A percentile compares a stretch with the other conserved stretches of the same genome.
Conservation (phyloP, 108 stramenopile genomes). For the Cyclostephanos invisitatus region DNA sequence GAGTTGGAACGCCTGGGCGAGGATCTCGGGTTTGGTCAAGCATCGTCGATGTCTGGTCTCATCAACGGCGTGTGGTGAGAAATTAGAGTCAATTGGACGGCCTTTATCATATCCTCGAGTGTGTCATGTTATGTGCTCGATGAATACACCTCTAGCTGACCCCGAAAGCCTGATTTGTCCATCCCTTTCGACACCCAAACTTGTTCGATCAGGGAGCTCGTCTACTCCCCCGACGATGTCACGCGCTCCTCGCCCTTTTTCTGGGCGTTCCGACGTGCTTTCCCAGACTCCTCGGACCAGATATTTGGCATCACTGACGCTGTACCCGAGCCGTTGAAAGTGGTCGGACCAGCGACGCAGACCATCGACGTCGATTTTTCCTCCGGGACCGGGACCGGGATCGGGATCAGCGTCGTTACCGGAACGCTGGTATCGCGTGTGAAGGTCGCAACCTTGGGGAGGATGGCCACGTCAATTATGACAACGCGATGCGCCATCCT, state of each 20-base stretch:
- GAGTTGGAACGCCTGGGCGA: slow-evolving; percentile 39
- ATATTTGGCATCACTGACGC: slow-evolving; percentile 82
- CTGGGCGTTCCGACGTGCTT: slow-evolving; percentile 84
- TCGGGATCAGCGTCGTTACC: slow-evolving; percentile 17
- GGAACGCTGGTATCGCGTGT: slow-evolving; percentile 76
- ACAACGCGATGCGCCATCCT: slow-evolving; percentile 70
- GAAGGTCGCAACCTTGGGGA: slow-evolving; percentile 81
- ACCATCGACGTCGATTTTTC: slow-evolving; percentile 58
- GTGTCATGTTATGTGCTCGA: too few species aligned
- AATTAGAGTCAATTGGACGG: neutral
- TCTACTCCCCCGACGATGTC: slow-evolving; percentile 79
- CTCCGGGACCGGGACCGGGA: slow-evolving; percentile 33
- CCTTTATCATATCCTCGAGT: too few species aligned
- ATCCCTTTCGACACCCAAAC: too few species aligned
- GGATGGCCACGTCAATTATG: slow-evolving; percentile 89
- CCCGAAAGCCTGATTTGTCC: too few species aligned
- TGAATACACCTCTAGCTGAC: too few species aligned
- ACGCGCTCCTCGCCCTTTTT: slow-evolving; percentile 86
- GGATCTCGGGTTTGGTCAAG: slow-evolving; percentile 59
- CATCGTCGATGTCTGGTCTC: slow-evolving; percentile 62
- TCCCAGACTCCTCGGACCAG: slow-evolving; percentile 78
- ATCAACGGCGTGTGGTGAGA: slow-evolving; percentile 73
- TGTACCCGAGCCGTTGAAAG: slow-evolving; percentile 79
- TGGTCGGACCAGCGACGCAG: slow-evolving; percentile 85
- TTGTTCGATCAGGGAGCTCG: slow-evolving; percentile 54